A percentile compares a stretch with the other conserved stretches of the same genome.
phyloP scores from a whole-genome alignment of 2,329 filamentous ascomycete genomes.

The Microascus cirrosus region DNA sequence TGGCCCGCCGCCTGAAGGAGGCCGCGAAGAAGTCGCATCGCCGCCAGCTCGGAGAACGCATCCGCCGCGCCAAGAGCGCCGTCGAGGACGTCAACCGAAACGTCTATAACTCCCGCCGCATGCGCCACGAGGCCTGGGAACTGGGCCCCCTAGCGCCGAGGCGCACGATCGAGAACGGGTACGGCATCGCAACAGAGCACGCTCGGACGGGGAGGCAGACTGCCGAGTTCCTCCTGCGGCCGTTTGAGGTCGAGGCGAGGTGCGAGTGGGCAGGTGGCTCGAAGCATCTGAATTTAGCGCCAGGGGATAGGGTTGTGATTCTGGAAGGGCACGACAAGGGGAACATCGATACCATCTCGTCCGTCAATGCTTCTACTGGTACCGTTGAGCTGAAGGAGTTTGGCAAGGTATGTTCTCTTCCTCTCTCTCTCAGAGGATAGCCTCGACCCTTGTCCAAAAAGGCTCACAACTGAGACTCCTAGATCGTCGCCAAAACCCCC shows the following conservation, averaged over 20 bases:
- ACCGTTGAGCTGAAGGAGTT: conserved; percentile 50
- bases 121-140: conserved; percentile 65
- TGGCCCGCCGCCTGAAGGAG: conserved; percentile 33
- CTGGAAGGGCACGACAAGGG: conserved; percentile 69
- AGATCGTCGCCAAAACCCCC: conserved; percentile 22
- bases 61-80: conserved; percentile 13
- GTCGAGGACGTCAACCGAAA: conserved; percentile 21
- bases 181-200: conserved; percentile 36
- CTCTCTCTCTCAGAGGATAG: not conserved
- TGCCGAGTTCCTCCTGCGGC: conserved; percentile 15
- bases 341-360: conserved; percentile 63
- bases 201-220: conserved; percentile 9
- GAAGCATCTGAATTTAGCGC: conserved; percentile 48
- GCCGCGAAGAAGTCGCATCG: conserved; percentile 19
- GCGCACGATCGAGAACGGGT: conserved; percentile 54
- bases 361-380: conserved; percentile 42
- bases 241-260: conserved; percentile 26
- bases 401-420: conserved; percentile 44
- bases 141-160: conserved; percentile 69
- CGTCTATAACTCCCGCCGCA: conserved; percentile 28
- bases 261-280: conserved; percentile 44
- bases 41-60: conserved; percentile 17
- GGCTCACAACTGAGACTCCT: not conserved
- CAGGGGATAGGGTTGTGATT: conserved; percentile 72
- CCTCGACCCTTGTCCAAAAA: not conserved